Percentiles rank a stretch among this genome's conserved stretches.
phyloP scores from a whole-genome alignment of 75 land plant genomes.

The Pinus taeda region DNA sequence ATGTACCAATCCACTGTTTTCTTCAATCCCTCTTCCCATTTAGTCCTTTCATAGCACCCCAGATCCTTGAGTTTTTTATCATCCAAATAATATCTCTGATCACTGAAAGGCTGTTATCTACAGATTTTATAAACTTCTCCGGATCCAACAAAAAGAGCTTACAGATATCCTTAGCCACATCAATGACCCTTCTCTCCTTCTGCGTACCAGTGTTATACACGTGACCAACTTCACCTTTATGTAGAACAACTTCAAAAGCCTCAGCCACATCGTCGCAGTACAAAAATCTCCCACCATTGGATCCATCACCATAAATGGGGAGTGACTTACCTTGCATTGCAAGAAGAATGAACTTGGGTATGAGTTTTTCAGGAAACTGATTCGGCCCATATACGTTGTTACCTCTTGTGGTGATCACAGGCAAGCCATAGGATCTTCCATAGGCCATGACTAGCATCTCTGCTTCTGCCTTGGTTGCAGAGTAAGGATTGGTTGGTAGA shows the following conservation, averaged over 20 bases:
- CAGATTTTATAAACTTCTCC: constrained; percentile 45
- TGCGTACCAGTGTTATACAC: constrained; percentile 75
- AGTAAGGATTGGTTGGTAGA: constrained; percentile 69
- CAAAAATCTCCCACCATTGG: constrained; percentile 68
- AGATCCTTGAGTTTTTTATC: constrained; percentile 57
- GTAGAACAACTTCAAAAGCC: constrained; percentile 70
- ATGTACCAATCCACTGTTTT: constrained; percentile 73
- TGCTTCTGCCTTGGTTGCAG: constrained; percentile 72
- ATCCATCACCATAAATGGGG: constrained; percentile 76
- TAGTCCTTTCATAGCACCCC: constrained; percentile 64
- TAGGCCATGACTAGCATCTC: constrained; percentile 86
- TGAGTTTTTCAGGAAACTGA: constrained; percentile 79
- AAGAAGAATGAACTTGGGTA: constrained; percentile 69
- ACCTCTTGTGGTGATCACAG: constrained; percentile 70
- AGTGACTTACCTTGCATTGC: constrained; percentile 64
- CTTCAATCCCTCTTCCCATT: constrained; percentile 64
- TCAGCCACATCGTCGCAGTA: constrained; percentile 76
- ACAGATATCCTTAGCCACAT: constrained; percentile 74
- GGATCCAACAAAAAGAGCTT: constrained; percentile 50
- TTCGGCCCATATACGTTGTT: constrained; percentile 83
- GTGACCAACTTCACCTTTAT: constrained; percentile 70
- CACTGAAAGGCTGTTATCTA: constrained; percentile 73
- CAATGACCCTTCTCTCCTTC: constrained; percentile 69
- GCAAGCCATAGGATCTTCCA: constrained; percentile 69
- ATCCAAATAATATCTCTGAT: constrained; percentile 69